Conservation (phyloP, 306 rosid species). For the Casuarina equisetifolia region DNA sequence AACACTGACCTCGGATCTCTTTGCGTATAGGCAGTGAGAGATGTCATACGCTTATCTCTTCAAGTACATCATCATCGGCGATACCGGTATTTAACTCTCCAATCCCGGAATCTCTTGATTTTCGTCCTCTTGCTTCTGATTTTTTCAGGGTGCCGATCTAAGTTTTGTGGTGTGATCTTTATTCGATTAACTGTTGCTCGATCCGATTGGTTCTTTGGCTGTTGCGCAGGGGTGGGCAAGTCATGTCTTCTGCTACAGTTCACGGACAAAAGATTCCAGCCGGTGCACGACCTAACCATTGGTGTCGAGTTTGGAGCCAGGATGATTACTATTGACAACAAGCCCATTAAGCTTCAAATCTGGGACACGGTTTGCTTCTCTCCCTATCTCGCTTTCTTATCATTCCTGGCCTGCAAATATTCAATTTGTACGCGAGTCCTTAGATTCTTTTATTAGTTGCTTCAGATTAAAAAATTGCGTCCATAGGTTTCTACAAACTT, state of each 20-base stretch:
- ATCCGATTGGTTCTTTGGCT: background rate
- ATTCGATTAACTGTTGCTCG: background rate
- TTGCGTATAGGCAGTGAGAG: background rate
- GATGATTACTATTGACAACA: conserved; percentile 91
- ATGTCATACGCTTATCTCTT: conserved; percentile 97
- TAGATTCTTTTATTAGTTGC: background rate
- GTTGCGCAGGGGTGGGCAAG: conserved; percentile 81
- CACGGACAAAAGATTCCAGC: conserved; percentile 97
- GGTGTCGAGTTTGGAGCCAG: conserved; percentile 99
- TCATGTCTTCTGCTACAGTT: conserved; percentile 97
- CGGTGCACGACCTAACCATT: conserved; percentile 91
- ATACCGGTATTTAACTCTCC: conserved; percentile 58
- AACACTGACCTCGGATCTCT: background rate
- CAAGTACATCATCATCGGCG: conserved; percentile 99
- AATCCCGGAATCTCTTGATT: background rate
- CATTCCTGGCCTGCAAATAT: background rate
- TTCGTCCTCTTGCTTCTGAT: background rate
- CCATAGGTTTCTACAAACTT: background rate
- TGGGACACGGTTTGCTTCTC: conserved; percentile 88
- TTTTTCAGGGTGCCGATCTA: background rate
- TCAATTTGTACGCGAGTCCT: background rate
- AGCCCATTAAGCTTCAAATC: conserved; percentile 93
- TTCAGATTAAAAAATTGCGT: background rate
- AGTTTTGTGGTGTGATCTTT: background rate
- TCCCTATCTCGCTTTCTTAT: conserved; percentile 3